These are phyloP conservation scores for Perkinsela sp. DNA, from an alignment of 208 protist genomes.

Conservation along the genomic window DNA sequence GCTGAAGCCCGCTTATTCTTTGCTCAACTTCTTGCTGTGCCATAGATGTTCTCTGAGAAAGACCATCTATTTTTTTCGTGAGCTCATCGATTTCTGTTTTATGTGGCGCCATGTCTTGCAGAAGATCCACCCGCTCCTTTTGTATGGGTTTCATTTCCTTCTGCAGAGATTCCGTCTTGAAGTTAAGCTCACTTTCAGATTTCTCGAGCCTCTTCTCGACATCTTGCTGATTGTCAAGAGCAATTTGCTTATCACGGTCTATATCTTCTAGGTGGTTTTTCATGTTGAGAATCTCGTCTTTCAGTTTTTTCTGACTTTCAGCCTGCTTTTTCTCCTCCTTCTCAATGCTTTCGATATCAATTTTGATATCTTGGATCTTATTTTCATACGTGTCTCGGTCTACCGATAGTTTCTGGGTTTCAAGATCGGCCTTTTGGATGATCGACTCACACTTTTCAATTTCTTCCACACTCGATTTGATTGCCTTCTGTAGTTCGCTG, in stretches of 20 bases:
- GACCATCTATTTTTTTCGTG: neutral
- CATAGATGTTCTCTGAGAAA: neutral
- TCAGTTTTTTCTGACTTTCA: constrained; percentile 46
- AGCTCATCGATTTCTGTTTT: constrained; percentile 14
- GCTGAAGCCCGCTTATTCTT: neutral
- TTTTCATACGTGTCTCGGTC: neutral
- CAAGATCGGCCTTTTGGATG: constrained; percentile 4
- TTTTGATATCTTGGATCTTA: constrained; percentile 2
- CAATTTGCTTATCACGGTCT: constrained; percentile 35
- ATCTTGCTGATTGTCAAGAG: constrained; percentile 45
- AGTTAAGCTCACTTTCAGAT: constrained; percentile 24
- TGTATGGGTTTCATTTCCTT: constrained; percentile 39
- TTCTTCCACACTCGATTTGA: constrained; percentile 17
- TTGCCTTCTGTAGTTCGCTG: constrained; percentile 26
- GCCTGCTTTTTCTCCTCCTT: constrained; percentile 21
- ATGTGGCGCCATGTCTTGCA: constrained; percentile 53
- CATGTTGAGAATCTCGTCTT: constrained; percentile 35
- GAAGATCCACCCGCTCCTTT: constrained; percentile 62
- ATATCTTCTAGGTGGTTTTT: constrained; percentile 40
- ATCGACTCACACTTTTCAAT: constrained; percentile 16
- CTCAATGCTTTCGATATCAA: constrained; percentile 14
- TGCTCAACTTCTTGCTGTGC: neutral
- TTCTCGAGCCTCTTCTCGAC: constrained; percentile 16
- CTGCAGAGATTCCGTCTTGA: constrained; percentile 36
- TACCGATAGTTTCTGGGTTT: neutral